These are phyloP conservation scores for Pelargonium citronellum DNA, from an alignment of 441 rosid genomes.

Conservation along the genomic window DNA sequence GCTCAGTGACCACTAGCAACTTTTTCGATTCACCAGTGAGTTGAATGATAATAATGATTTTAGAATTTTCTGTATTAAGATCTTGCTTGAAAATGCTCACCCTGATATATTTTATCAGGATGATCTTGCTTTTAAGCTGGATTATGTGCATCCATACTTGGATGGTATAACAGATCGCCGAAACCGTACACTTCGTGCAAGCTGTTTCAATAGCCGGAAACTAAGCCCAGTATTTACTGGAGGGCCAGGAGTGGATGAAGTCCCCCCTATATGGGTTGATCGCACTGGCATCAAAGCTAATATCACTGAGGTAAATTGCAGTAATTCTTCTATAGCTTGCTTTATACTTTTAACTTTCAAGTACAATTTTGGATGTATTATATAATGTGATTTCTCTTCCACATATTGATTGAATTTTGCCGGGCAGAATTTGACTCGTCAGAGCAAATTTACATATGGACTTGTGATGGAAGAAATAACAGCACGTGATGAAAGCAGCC, in stretches of 20 bases:
- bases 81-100: background rate
- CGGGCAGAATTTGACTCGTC: conserved; percentile 86
- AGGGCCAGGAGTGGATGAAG: conserved; percentile 95
- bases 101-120: conserved; percentile 27
- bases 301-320: conserved; percentile 77
- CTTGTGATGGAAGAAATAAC: conserved; percentile 98
- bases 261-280: conserved; percentile 98
- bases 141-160: conserved; percentile 90
- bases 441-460: conserved; percentile 95
- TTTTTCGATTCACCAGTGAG: conserved; percentile 80
- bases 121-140: conserved; percentile 81
- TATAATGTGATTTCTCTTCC: conserved; percentile 2
- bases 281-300: conserved; percentile 87
- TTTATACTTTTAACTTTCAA: background rate
- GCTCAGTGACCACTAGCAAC: conserved; percentile 94
- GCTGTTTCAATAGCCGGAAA: conserved; percentile 92
- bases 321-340: background rate
- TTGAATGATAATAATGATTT: conserved; percentile 4
- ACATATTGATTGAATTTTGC: conserved; percentile 15
- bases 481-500: conserved; percentile 91
- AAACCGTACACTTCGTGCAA: conserved; percentile 72
- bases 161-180: conserved; percentile 80
- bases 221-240: conserved; percentile 96
- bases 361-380: conserved; percentile 8
- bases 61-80: background rate